These are phyloP conservation scores for Rosa lucieae DNA, from an alignment of 306 rosid species.

Conservation along the genomic window DNA sequence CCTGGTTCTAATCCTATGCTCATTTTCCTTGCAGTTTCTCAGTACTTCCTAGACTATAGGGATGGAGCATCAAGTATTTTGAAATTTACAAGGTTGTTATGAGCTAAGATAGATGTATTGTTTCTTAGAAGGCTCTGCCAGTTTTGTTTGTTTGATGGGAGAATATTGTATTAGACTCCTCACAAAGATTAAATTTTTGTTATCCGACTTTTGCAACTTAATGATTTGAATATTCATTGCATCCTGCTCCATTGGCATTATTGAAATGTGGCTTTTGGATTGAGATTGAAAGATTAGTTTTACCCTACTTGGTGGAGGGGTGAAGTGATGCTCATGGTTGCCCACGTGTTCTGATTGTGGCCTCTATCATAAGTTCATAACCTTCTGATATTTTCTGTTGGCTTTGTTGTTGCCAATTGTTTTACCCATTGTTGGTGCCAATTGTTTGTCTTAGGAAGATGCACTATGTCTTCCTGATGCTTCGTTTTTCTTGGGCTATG, in stretches of 20 bases:
- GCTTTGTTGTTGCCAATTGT: not conserved
- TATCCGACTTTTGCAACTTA: not conserved
- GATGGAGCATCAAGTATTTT: conserved; percentile 1
- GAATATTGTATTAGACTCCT: conserved; percentile 16
- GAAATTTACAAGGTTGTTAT: conserved; percentile 6
- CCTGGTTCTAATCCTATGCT: not conserved
- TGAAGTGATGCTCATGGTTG: not conserved
- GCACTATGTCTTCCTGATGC: not conserved
- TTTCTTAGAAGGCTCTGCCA: conserved; percentile 13
- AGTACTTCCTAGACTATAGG: conserved; percentile 8
- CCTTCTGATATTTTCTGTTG: not conserved
- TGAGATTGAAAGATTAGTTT: not conserved
- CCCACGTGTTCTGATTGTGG: not conserved
- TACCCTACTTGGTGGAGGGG: not conserved
- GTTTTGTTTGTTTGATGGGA: conserved; percentile 34
- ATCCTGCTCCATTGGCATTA: not conserved
- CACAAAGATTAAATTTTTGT: conserved; percentile 3
- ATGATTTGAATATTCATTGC: not conserved
- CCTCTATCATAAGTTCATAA: not conserved
- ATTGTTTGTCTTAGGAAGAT: not conserved
- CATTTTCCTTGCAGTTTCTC: conserved; percentile 21
- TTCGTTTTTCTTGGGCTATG: not conserved
- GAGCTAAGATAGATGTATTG: conserved; percentile 19
- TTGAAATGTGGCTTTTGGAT: not conserved
- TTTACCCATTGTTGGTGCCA: not conserved